phyloP scores from a whole-genome alignment of 352 stramenopile species.

The Pythium sp. region DNA sequence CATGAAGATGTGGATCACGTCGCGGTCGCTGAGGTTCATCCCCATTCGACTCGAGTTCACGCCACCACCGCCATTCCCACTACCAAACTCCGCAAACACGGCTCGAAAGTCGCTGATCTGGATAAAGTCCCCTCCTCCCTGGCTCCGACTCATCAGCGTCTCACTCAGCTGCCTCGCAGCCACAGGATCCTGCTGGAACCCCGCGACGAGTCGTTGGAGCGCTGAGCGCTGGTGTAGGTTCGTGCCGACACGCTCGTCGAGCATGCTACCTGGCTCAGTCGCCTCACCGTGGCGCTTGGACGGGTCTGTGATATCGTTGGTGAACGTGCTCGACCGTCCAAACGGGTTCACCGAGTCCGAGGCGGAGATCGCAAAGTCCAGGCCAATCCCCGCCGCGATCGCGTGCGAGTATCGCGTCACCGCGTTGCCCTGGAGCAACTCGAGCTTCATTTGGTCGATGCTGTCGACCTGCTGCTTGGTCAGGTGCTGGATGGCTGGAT shows the following conservation, averaged over 20 bases:
- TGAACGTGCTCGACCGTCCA: conserved; percentile 63
- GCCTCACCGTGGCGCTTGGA: conserved; percentile 68
- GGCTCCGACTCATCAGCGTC: conserved; percentile 8
- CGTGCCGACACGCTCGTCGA: conserved; percentile 53
- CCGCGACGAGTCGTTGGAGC: conserved; percentile 37
- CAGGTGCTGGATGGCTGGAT: conserved; percentile 52
- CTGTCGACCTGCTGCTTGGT: conserved; percentile 68
- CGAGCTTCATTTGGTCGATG: conserved; percentile 69
- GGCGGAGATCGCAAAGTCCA: conserved; percentile 50
- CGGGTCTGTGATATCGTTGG: conserved; percentile 64
- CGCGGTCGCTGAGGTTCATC: conserved; percentile 33
- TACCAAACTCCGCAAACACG: conserved; percentile 14
- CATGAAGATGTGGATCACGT: conserved; percentile 81
- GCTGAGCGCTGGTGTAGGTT: conserved; percentile 63
- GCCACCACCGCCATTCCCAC: not conserved
- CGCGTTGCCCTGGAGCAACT: conserved; percentile 34
- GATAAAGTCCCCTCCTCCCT: conserved; percentile 26
- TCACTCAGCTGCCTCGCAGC: conserved; percentile 8
- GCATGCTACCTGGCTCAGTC: conserved; percentile 46
- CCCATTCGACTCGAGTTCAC: not conserved
- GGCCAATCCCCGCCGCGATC: conserved; percentile 44
- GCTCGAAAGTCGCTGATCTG: conserved; percentile 49
- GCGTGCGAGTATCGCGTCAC: conserved; percentile 75
- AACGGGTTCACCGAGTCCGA: conserved; percentile 64
- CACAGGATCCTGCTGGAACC: conserved; percentile 21